Percentiles rank a stretch among this genome's conserved stretches.
Conservation (phyloP, 1,284 basidiomycete species). For the Apiotrichum domesticum region DNA sequence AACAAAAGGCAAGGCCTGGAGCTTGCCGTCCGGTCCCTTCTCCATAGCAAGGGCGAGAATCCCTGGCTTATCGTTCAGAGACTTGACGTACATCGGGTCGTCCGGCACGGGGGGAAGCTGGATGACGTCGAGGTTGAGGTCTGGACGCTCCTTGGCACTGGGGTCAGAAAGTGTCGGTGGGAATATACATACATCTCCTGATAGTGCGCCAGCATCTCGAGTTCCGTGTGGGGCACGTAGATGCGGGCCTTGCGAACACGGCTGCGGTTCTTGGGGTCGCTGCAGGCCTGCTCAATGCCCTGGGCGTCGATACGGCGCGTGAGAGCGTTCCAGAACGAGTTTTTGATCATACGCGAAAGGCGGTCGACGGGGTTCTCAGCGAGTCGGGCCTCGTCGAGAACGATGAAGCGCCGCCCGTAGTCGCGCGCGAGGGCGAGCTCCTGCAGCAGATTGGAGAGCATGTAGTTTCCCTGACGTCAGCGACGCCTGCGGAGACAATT, state of each 20-base stretch:
- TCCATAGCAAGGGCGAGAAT: conserved; percentile 90
- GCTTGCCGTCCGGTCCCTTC: conserved; percentile 69
- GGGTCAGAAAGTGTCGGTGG: conserved; percentile 1
- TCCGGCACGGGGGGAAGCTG: conserved; percentile 78
- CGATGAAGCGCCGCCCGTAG: conserved; percentile 88
- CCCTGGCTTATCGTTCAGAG: conserved; percentile 87
- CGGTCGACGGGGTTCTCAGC: conserved; percentile 97
- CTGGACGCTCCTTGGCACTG: conserved; percentile 64
- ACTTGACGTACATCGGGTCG: conserved; percentile 83
- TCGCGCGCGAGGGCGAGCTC: conserved; percentile 96
- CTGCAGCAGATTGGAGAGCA: conserved; percentile 98
- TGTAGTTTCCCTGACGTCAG: conserved; percentile 70
- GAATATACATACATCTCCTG: conserved; percentile 41
- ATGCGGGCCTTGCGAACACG: conserved; percentile 81
- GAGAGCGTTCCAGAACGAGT: conserved; percentile 96
- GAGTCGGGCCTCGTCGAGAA: conserved; percentile 92
- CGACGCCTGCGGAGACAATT: too few relatives aligned
- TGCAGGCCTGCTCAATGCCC: conserved; percentile 91
- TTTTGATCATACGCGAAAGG: conserved; percentile 93
- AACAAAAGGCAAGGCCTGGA: conserved; percentile 92
- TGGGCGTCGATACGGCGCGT: conserved; percentile 96
- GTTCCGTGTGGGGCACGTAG: conserved; percentile 87
- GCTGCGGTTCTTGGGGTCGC: conserved; percentile 92
- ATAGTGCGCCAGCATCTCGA: conserved; percentile 92
- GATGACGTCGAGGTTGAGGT: conserved; percentile 85